Conservation (phyloP, 75 land plant genomes). For the Picea glauca region DNA sequence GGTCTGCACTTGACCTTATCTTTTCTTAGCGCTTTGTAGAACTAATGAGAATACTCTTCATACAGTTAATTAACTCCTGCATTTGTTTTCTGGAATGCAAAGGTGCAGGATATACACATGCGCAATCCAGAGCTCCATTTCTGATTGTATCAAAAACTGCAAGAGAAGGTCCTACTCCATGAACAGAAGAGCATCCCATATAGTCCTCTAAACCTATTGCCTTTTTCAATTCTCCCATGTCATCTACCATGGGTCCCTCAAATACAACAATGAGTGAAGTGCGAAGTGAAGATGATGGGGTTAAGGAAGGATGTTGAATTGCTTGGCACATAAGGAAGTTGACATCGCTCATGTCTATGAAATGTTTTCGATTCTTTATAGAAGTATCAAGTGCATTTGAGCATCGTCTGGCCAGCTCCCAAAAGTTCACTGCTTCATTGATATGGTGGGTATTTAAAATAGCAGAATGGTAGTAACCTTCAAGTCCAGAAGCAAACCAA, state of each 20-base stretch:
- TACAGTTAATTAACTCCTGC: conserved; percentile 39
- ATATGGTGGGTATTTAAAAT: conserved; percentile 63
- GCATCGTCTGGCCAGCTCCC: conserved; percentile 77
- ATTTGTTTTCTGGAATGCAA: conserved; percentile 79
- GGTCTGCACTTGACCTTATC: neutral
- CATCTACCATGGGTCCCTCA: conserved; percentile 50
- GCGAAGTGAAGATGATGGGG: conserved; percentile 71
- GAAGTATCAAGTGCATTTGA: conserved; percentile 50
- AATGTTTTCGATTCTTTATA: conserved; percentile 66
- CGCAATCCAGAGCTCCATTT: conserved; percentile 66
- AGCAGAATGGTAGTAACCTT: conserved; percentile 98
- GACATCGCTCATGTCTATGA: conserved; percentile 85
- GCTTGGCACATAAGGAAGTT: conserved; percentile 95
- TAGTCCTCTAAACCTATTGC: conserved; percentile 63
- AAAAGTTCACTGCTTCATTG: conserved; percentile 44
- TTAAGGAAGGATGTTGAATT: conserved; percentile 69
- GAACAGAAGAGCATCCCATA: conserved; percentile 79
- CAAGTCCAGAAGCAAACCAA: conserved; percentile 4
- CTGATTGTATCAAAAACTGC: conserved; percentile 75
- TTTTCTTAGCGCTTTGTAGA: neutral
- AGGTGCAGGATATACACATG: conserved; percentile 81
- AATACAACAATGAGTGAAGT: conserved; percentile 77
- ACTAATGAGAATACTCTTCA: conserved; percentile 45
- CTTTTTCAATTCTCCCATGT: conserved; percentile 11
- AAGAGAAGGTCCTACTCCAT: conserved; percentile 86